These are phyloP conservation scores for Cladobotryum protrusum DNA, from an alignment of 2,329 filamentous ascomycete genomes.

Conservation along the genomic window DNA sequence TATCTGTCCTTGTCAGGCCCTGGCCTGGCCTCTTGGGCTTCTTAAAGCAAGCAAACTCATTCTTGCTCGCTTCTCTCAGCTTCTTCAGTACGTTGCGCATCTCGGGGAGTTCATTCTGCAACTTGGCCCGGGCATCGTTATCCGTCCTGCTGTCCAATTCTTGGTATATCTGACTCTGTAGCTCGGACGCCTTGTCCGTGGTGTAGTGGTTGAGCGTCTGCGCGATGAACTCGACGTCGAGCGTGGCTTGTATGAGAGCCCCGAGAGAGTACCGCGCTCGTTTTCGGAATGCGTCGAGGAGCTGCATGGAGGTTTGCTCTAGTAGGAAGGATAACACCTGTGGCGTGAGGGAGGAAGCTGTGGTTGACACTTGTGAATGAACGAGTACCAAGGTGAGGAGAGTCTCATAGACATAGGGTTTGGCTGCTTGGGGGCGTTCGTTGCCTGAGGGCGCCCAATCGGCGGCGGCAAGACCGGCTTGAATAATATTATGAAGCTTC, in stretches of 20 bases:
- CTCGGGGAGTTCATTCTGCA: conserved; percentile 84
- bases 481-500: conserved; percentile 62
- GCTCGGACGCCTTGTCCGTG: conserved; percentile 70
- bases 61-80: conserved; percentile 72
- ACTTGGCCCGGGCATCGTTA: conserved; percentile 68
- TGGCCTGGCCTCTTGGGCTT: conserved; percentile 47
- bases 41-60: conserved; percentile 81
- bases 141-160: conserved; percentile 86
- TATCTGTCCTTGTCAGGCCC: conserved; percentile 26
- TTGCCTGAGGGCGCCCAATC: conserved; percentile 60
- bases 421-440: conserved; percentile 64
- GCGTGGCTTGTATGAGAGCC: conserved; percentile 90
- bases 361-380: conserved; percentile 83
- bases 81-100: conserved; percentile 84
- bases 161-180: conserved; percentile 86
- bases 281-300: conserved; percentile 73
- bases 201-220: conserved; percentile 90
- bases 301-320: conserved; percentile 69
- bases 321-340: conserved; percentile 83
- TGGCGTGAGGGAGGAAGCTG: conserved; percentile 65
- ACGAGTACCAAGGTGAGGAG: conserved; percentile 82
- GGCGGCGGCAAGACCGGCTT: conserved; percentile 62
- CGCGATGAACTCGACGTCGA: conserved; percentile 94
- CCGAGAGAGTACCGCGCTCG: conserved; percentile 66
- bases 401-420: conserved; percentile 82